Conservation (phyloP, 495 filamentous ascomycete genomes). For the Wilcoxina mikolae region DNA sequence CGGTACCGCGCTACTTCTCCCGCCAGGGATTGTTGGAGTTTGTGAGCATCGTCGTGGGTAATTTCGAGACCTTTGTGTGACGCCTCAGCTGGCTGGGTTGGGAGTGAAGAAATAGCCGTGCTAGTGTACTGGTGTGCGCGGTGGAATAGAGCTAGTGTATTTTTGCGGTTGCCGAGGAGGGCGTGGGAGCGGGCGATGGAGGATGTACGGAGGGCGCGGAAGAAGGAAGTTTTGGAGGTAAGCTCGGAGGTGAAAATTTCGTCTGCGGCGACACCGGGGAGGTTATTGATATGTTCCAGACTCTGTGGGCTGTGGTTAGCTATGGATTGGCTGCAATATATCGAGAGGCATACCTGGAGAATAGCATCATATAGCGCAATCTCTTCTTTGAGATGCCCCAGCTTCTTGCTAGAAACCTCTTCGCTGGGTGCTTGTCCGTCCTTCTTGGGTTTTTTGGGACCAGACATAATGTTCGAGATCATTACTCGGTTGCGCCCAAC, state of each 20-base stretch:
- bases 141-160: slow-evolving; percentile 69
- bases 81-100: slow-evolving; percentile 23
- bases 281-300: slow-evolving; percentile 73
- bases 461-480: slow-evolving; percentile 41
- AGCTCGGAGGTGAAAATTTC: slow-evolving; percentile 58
- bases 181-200: slow-evolving; percentile 74
- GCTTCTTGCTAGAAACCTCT: slow-evolving; percentile 48
- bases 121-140: slow-evolving; percentile 37
- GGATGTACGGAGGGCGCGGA: slow-evolving; percentile 75
- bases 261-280: slow-evolving; percentile 86
- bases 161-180: slow-evolving; percentile 52
- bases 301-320: slow-evolving; percentile 39
- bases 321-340: background rate
- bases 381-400: slow-evolving; percentile 70
- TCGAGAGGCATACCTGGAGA: slow-evolving; percentile 36
- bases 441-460: slow-evolving; percentile 37
- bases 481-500: slow-evolving; percentile 84
- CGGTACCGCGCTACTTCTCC: slow-evolving; percentile 60
- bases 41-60: slow-evolving; percentile 38
- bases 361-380: slow-evolving; percentile 88
- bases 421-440: slow-evolving; percentile 41
- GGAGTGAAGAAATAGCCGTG: slow-evolving; percentile 31
- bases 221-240: slow-evolving; percentile 64
- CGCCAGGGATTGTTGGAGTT: slow-evolving; percentile 45
- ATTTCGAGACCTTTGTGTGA: slow-evolving; percentile 39